phyloP scores from a whole-genome alignment of 2,329 filamentous ascomycete genomes.

The Hypoxylon sp. region DNA sequence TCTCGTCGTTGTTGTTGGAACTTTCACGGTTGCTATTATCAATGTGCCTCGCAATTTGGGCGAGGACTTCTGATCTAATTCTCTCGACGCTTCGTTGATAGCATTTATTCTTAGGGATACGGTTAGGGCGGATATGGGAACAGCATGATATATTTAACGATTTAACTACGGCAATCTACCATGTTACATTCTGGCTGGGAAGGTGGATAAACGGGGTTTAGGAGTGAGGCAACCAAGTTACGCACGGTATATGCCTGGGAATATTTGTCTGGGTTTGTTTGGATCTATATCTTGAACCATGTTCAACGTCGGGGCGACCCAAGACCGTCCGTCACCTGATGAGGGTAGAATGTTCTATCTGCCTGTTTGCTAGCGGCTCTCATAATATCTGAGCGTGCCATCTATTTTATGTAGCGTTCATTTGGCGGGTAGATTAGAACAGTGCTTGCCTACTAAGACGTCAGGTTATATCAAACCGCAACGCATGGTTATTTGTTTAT shows the following conservation, averaged over 20 bases:
- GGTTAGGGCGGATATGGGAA: slow-evolving; percentile 14
- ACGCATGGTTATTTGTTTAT: not conserved
- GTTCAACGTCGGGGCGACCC: not conserved
- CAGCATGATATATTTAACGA: slow-evolving; percentile 21
- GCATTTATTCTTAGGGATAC: slow-evolving; percentile 18
- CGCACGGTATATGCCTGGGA: not conserved
- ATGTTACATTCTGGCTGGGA: slow-evolving; percentile 25
- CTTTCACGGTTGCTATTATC: not conserved
- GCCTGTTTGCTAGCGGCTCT: not conserved
- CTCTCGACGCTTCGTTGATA: slow-evolving; percentile 1
- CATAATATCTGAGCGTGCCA: not conserved
- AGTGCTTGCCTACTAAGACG: not conserved
- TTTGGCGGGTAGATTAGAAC: not conserved
- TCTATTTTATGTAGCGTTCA: not conserved
- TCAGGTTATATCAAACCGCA: not conserved
- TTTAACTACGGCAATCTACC: slow-evolving; percentile 17
- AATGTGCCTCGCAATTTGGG: not conserved
- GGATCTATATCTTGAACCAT: not conserved
- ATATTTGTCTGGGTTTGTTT: slow-evolving; percentile 7
- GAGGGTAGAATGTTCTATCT: not conserved
- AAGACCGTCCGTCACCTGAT: not conserved
- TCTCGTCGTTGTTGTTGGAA: not conserved
- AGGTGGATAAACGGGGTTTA: slow-evolving; percentile 34
- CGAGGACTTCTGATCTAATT: not conserved
- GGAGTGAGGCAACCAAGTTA: slow-evolving; percentile 20